Evolutionary conservation across 495 filamentous ascomycete species (phyloP), one percentile per base, ranked within the genome.

Genomic region (Xanthoparmelia taractica): DNA sequence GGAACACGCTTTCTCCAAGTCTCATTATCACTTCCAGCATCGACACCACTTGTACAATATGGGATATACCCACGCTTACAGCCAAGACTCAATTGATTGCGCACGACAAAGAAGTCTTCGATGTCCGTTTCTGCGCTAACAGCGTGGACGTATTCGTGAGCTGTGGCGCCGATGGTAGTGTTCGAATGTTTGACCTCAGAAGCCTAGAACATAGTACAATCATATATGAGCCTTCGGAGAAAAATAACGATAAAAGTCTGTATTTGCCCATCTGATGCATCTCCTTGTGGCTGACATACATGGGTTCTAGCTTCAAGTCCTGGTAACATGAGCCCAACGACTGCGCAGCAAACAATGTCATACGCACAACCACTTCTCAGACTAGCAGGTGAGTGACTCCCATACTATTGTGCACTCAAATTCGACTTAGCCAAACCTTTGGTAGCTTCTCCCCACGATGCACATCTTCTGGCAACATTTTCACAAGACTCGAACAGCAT

Each of bases 1-100:
- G 94, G 94, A 99, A 99, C 66, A 94, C 88, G 8, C 85, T 97
- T 50, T 94, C 90, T 8, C 94, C 94, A 6, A 96, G 92, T 71
- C 76, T 97, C 45, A 99, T 99, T 69, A 99, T 99, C 65, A 99
- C 94, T 0, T 96, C 90, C 4, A 97, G 93, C 72, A 99, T 99
- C 65, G 94, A 99, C 72, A 99, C 94, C 0, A 99, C 94, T 2
- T 99, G 94, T 76, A 99, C 94, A n/a, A 97, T 99, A 62, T 99
- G 94, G 94, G 94, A 99, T 70, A 99, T 99, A 36, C 94, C 94
- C 4, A 96, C 94, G 5, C 77, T 99, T 65, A 99, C 94, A 1
- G 94, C 94, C 18, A 99, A 99, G 75, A 99, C 94, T 3, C 94
- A 99, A 73, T 76, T 99, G 18, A 99, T 99, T 74, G 94, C 94